These are phyloP conservation scores for Xylariaceae sp. DNA, from an alignment of 2,329 filamentous ascomycete genomes.

Conservation along the genomic window DNA sequence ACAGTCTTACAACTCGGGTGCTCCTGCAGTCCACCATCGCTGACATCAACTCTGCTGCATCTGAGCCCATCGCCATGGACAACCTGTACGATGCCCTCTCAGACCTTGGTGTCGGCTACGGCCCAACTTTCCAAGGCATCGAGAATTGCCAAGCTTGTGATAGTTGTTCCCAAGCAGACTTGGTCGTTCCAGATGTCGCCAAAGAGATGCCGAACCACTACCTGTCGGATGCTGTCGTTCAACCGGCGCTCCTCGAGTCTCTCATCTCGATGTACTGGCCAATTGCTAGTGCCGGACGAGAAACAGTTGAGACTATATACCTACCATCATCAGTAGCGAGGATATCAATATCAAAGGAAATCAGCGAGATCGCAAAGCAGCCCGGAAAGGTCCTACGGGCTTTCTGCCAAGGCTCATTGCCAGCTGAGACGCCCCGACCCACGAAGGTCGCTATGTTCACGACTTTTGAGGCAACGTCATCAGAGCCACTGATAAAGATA, in stretches of 20 bases:
- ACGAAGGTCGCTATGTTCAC: constrained; percentile 35
- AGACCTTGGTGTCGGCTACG: constrained; percentile 45
- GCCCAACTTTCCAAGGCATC: constrained; percentile 47
- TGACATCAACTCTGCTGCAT: constrained; percentile 23
- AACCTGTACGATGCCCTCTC: constrained; percentile 43
- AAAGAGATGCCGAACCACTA: constrained; percentile 36
- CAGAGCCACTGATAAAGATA: constrained; percentile 32
- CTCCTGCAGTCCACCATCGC: constrained; percentile 26
- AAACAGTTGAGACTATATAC: constrained; percentile 33
- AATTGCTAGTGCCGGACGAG: constrained; percentile 27
- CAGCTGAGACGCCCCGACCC: constrained; percentile 26
- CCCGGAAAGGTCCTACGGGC: constrained; percentile 30
- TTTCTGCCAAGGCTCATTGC: constrained; percentile 31
- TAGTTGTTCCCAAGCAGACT: constrained; percentile 29
- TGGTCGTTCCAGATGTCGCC: constrained; percentile 32
- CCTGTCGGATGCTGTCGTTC: constrained; percentile 29
- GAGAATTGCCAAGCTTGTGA: constrained; percentile 38
- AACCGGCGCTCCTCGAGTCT: constrained; percentile 36
- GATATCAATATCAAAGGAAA: constrained; percentile 31
- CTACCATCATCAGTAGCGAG: constrained; percentile 37
- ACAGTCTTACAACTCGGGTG: constrained; percentile 22
- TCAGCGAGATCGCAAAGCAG: constrained; percentile 21
- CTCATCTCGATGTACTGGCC: constrained; percentile 39
- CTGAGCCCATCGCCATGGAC: constrained; percentile 25
- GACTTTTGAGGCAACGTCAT: constrained; percentile 19